phyloP scores from a whole-genome alignment of 2,329 filamentous ascomycete genomes.

The Apiospora aurea region DNA sequence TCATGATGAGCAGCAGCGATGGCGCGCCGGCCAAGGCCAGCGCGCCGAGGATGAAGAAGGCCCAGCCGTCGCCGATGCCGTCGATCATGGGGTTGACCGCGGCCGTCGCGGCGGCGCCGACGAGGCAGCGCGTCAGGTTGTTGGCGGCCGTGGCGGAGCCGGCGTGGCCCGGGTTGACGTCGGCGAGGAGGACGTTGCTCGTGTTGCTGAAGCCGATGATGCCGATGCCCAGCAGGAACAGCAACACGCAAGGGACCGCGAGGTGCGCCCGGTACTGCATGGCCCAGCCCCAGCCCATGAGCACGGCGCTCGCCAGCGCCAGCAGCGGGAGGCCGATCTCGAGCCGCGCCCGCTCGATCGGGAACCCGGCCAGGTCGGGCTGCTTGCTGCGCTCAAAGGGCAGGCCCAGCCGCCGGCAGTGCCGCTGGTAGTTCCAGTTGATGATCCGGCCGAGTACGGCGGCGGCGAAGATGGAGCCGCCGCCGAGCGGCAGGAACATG shows the following conservation, averaged over 20 bases:
- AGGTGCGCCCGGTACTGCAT: conserved; percentile 41
- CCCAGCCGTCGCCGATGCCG: conserved; percentile 51
- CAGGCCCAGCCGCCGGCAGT: conserved; percentile 57
- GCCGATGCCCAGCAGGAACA: conserved; percentile 45
- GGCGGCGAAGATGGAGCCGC: conserved; percentile 45
- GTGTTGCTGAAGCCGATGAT: conserved; percentile 52
- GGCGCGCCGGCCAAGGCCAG: conserved; percentile 42
- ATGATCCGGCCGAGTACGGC: conserved; percentile 54
- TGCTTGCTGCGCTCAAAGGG: conserved; percentile 54
- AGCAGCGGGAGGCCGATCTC: conserved; percentile 49
- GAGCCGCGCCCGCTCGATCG: conserved; percentile 44
- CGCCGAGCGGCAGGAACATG: conserved; percentile 47
- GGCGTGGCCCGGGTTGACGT: conserved; percentile 51
- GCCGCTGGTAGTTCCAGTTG: conserved; percentile 66
- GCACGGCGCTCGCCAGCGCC: conserved; percentile 49
- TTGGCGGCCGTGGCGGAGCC: conserved; percentile 53
- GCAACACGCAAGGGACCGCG: conserved; percentile 44
- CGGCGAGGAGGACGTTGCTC: conserved; percentile 51
- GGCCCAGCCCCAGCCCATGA: conserved; percentile 48
- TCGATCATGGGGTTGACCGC: conserved; percentile 51
- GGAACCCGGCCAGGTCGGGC: conserved; percentile 43
- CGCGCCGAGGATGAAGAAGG: conserved; percentile 46
- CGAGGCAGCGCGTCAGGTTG: conserved; percentile 52
- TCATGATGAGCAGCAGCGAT: conserved; percentile 42
- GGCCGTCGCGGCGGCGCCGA: conserved; percentile 52